Evolutionary conservation across 2,329 filamentous ascomycete genomes (phyloP).

Genomic region (Cladobotryum mycophilum): DNA sequence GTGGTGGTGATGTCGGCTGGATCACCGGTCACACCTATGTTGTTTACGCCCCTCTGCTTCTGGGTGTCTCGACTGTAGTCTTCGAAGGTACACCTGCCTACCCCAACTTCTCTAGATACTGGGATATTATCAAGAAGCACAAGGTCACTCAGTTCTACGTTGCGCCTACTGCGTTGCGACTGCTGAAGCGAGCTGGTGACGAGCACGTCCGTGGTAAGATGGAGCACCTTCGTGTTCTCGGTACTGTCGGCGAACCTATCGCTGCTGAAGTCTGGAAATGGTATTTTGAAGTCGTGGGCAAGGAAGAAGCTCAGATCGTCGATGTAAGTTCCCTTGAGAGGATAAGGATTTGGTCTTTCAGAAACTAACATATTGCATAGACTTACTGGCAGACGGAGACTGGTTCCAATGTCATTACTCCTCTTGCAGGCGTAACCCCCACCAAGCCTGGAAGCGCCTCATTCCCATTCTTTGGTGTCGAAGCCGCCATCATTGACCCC

Average conservation of each 20-base stretch:
- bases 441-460: constrained; percentile 97
- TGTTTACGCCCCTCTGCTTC: constrained; percentile 87
- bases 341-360: background rate
- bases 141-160: constrained; percentile 97
- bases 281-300: constrained; percentile 94
- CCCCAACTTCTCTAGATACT: constrained; percentile 96
- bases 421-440: constrained; percentile 84
- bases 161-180: constrained; percentile 83
- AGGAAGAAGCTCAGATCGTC: constrained; percentile 85
- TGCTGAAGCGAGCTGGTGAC: constrained; percentile 93
- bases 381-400: constrained; percentile 99
- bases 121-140: constrained; percentile 96
- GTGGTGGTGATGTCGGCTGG: constrained; percentile 97
- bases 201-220: constrained; percentile 86
- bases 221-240: constrained; percentile 82
- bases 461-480: constrained; percentile 95
- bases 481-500: constrained; percentile 95
- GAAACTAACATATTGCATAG: constrained; percentile 39
- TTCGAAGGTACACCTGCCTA: constrained; percentile 98
- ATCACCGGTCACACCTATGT: constrained; percentile 99
- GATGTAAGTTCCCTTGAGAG: constrained; percentile 59
- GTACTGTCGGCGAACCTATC: constrained; percentile 95
- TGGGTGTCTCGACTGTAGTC: constrained; percentile 90
- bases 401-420: constrained; percentile 91
- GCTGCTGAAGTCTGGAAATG: constrained; percentile 99